Base-by-base conservation (phyloP, 1,284 basidiomycete genomes). In the Xerocomus amazonicus region DNA sequence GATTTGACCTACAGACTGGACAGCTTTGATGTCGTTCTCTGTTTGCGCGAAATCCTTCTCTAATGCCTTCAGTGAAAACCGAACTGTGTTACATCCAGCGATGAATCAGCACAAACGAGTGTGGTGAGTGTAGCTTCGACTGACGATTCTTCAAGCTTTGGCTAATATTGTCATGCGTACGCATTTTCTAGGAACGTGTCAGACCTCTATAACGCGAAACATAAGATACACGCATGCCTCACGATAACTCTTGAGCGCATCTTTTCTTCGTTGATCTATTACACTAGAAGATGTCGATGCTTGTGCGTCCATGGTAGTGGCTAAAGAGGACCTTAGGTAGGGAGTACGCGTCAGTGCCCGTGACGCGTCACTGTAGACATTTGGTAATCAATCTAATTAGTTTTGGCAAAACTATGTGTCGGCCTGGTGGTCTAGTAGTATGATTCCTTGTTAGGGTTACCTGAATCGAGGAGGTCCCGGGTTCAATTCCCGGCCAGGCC, bases 1-100 rank as follows among this genome's bases (percentile, higher is more conserved):
- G 58, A 99, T 98, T 74, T 99, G 97, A 10, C 97, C 97, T 9
- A 99, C 97, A 10, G 92, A 97, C 69, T 99, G 97, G 13, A 99
- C 85, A 43, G 97, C 97, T 72, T 98, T 98, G 73, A 99, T 97
- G 67, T 99, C 96, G 39, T 99, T 94, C 70, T 99, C 97, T 0
- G 94, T 97, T 80, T 97, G 96, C 62, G 88, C 91, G 64, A 86
- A 99, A 51, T 90, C 87, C 61, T 87, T 87, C 66, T 95, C 88
- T 12, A 99, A 73, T 51, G 92, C 86, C 65, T 92, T 93, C 56
- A 97, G 73, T 14, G 87, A 87, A 65, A 91, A 90, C 32, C 90
- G 78, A 48, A 91, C 89, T 92, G 51, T 4, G 45, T 36, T 36
- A 52, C 6, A 46, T 45, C 41, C 12, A 33, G 32, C 17, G 4